Conservation (phyloP, 2,329 filamentous ascomycete species). For the Leptographium galeiforme region DNA sequence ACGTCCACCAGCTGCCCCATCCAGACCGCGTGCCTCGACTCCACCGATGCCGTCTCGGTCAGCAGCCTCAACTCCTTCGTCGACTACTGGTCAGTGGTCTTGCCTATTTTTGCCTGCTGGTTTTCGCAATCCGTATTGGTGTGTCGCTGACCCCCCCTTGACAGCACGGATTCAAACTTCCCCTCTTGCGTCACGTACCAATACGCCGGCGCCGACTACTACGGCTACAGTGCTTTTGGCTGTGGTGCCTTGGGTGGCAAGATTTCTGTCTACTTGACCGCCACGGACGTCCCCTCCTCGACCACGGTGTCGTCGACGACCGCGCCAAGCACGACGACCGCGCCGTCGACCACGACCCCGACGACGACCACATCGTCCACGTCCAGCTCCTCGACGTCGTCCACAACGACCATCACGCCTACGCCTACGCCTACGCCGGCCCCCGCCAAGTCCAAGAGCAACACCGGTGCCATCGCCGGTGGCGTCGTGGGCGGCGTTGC, state of each 20-base stretch:
- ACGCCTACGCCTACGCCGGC: too few species aligned
- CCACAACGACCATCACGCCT: background rate
- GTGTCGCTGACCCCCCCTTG: background rate
- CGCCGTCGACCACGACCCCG: background rate
- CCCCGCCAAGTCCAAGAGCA: too few species aligned
- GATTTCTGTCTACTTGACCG: constrained; percentile 13
- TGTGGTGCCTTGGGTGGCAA: too few species aligned
- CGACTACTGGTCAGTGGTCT: constrained; percentile 18
- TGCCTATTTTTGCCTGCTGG: background rate
- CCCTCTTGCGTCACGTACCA: constrained; percentile 19
- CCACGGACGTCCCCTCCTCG: background rate
- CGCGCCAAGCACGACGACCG: background rate
- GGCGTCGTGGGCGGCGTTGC: constrained; percentile 17
- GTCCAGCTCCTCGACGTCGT: background rate
- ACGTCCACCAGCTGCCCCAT: constrained; percentile 12
- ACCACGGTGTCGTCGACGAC: background rate
- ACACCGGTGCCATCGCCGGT: constrained; percentile 18
- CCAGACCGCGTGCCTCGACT: constrained; percentile 17
- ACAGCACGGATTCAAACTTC: constrained; percentile 12
- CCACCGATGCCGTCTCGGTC: constrained; percentile 11
- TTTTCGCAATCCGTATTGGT: too few species aligned
- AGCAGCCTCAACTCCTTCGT: constrained; percentile 16
- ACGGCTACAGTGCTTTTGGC: constrained; percentile 18
- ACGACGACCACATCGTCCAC: background rate
- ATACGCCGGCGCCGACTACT: constrained; percentile 13